Conservation (phyloP, 73 alveolate species). For the Paramecium sexaurelia region DNA sequence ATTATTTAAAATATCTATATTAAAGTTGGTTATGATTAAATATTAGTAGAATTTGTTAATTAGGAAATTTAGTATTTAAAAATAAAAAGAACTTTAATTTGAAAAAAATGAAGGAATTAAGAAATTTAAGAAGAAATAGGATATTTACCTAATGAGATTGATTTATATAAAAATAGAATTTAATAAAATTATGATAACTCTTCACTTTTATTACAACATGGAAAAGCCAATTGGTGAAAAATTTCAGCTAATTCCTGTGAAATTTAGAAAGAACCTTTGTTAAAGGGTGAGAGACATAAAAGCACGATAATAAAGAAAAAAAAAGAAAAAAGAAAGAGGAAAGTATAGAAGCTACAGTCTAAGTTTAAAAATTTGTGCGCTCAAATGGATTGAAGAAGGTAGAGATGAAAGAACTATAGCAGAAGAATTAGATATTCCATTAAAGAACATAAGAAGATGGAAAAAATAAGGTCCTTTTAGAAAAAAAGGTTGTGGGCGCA, state of each 20-base stretch:
- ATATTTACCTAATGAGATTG: not conserved
- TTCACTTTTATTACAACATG: not conserved
- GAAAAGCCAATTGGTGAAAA: not conserved
- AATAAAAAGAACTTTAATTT: not conserved
- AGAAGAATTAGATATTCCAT: slow-evolving; percentile 3
- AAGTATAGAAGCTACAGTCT: slow-evolving; percentile 34
- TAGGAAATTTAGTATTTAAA: not conserved
- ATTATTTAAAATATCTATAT: not conserved
- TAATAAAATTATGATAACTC: not conserved
- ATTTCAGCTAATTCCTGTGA: not conserved
- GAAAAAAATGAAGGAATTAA: not conserved
- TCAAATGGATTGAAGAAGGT: slow-evolving; percentile 23
- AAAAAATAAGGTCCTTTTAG: slow-evolving; percentile 4
- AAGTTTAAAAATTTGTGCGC: slow-evolving; percentile 9
- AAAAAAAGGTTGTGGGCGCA: slow-evolving; percentile 29
- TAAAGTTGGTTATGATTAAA: not conserved
- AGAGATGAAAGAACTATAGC: not conserved
- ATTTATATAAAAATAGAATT: not conserved
- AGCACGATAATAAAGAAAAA: not conserved
- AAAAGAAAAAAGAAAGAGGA: slow-evolving; percentile 1
- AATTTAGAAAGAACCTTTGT: not conserved
- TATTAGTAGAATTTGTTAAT: not conserved
- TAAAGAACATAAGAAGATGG: slow-evolving; percentile 26
- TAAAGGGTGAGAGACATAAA: not conserved
- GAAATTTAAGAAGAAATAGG: not conserved